A percentile compares a stretch with the other conserved stretches of the same genome.
Evolutionary conservation across 2,329 filamentous ascomycete genomes (phyloP).

Genomic region (Magnaporthiopsis poae): DNA sequence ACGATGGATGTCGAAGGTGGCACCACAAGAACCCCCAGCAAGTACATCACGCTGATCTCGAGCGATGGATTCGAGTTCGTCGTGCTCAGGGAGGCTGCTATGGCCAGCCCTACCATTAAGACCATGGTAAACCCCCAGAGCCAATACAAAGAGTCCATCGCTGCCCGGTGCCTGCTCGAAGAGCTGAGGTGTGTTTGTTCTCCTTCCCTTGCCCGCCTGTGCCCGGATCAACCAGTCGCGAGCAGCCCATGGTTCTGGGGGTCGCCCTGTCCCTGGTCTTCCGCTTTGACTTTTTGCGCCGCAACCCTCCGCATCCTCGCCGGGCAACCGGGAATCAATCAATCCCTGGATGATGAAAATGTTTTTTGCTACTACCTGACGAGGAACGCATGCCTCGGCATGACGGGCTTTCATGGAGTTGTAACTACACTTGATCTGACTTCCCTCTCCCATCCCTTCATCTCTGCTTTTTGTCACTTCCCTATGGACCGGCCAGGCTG

Average conservation of each 20-base stretch:
- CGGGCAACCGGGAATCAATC: slow-evolving; percentile 6
- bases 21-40: slow-evolving; percentile 28
- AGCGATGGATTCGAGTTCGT: slow-evolving; percentile 69
- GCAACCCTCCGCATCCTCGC: slow-evolving; percentile 6
- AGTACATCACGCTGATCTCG: slow-evolving; percentile 70
- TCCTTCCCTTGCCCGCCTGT: not conserved
- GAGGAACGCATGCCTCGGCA: slow-evolving; percentile 11
- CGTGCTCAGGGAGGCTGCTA: slow-evolving; percentile 59
- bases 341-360: slow-evolving; percentile 25
- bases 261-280: slow-evolving; percentile 6
- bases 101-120: slow-evolving; percentile 62
- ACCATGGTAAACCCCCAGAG: slow-evolving; percentile 63
- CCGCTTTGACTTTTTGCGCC: slow-evolving; percentile 3
- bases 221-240: not conserved
- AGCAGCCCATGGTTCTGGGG: not conserved
- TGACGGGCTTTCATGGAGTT: slow-evolving; percentile 4
- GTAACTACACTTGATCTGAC: slow-evolving; percentile 20
- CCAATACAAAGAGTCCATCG: slow-evolving; percentile 55
- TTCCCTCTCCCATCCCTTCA: not conserved
- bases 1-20: slow-evolving; percentile 4
- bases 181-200: slow-evolving; percentile 58
- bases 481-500: not conserved
- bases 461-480: not conserved
- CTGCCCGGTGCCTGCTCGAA: slow-evolving; percentile 56
- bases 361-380: slow-evolving; percentile 7